A percentile compares a stretch with the other conserved stretches of the same genome.
These are phyloP conservation scores for Venturia aucupariae DNA, from an alignment of 2,329 filamentous ascomycete genomes.

Conservation along the genomic window DNA sequence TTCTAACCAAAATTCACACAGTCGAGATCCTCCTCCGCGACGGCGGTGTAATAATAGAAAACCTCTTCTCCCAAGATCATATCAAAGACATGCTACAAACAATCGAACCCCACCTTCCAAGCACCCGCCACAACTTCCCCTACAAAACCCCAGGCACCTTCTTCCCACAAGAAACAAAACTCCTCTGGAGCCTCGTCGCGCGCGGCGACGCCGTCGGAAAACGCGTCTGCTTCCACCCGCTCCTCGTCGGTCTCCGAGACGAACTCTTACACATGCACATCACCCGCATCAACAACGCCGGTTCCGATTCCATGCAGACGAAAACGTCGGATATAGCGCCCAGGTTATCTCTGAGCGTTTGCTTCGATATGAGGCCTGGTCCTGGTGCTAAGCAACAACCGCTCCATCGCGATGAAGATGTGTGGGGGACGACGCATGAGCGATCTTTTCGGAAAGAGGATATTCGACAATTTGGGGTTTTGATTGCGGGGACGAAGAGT, in stretches of 20 bases:
- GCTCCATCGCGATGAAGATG: constrained; percentile 7
- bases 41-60: not conserved
- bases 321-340: not conserved
- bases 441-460: not conserved
- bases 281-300: not conserved
- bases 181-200: not conserved
- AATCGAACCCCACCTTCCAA: not conserved
- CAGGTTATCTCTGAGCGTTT: not conserved
- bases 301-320: not conserved
- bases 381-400: not conserved
- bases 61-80: not conserved
- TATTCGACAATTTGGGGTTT: constrained; percentile 5
- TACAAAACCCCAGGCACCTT: not conserved
- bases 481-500: constrained; percentile 22
- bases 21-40: not conserved
- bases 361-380: not conserved
- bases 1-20: not conserved
- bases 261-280: not conserved
- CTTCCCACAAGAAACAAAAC: not conserved
- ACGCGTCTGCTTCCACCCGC: not conserved
- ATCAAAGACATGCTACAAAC: constrained; percentile 1
- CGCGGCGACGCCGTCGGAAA: constrained; percentile 2
- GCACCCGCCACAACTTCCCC: not conserved
- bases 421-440: not conserved
- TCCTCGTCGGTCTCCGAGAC: not conserved